These are phyloP conservation scores for Coemansia sp. DNA, from an alignment of 371 early-diverging fungal genomes.

Conservation along the genomic window DNA sequence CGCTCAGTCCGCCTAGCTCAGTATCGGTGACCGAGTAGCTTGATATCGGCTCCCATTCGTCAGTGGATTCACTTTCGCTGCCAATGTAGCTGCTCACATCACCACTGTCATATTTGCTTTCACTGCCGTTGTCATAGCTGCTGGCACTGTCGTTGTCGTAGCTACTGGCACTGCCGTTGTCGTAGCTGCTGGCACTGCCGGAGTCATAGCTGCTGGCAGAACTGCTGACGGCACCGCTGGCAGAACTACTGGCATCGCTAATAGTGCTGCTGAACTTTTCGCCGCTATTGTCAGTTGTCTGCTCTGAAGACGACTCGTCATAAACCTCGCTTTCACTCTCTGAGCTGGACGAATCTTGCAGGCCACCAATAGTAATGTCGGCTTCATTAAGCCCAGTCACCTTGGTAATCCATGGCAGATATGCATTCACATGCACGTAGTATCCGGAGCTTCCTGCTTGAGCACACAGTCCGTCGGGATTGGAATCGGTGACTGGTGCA, in stretches of 20 bases:
- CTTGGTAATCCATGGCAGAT: conserved; percentile 38
- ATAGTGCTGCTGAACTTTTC: too few species aligned
- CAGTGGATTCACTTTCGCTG: not conserved
- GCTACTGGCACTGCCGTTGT: too few species aligned
- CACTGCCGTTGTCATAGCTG: too few species aligned
- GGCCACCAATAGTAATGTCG: conserved; percentile 9
- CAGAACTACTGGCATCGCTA: too few species aligned
- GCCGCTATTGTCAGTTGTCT: not conserved
- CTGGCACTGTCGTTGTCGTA: too few species aligned
- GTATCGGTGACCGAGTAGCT: not conserved
- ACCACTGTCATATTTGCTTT: not conserved
- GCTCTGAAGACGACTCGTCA: not conserved
- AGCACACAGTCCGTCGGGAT: conserved; percentile 36
- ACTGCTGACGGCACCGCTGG: too few species aligned
- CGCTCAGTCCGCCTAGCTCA: not conserved
- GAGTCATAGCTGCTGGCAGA: too few species aligned
- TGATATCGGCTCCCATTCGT: not conserved
- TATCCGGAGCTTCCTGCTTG: conserved; percentile 35
- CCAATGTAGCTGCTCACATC: not conserved
- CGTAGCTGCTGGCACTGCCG: too few species aligned
- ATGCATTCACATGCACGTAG: conserved; percentile 42
- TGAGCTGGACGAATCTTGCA: too few species aligned
- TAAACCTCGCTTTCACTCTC: not conserved
- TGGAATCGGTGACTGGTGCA: conserved; percentile 14
- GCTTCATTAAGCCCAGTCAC: conserved; percentile 7